Percentiles rank a stretch among this genome's conserved stretches.
Conservation (phyloP, 345 rosid genomes). For the Alliaria petiolata region DNA sequence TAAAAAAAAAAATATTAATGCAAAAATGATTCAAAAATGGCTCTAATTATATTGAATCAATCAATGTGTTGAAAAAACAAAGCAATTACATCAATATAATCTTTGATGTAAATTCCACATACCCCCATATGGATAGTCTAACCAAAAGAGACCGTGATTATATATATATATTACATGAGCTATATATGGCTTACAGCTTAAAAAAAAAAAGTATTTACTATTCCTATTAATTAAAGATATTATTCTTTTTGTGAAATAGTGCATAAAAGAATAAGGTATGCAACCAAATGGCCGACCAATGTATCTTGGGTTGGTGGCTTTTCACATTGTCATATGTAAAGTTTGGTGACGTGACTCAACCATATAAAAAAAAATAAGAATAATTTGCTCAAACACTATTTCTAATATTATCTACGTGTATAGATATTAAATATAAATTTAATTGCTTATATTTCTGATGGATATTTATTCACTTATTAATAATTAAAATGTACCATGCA, state of each 20-base stretch:
- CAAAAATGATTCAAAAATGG: too few species aligned
- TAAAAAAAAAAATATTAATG: too few species aligned
- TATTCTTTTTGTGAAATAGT: neutral
- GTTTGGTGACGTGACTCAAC: conserved; percentile 28
- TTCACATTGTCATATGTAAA: conserved; percentile 26
- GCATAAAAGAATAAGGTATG: conserved; percentile 17
- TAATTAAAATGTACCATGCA: neutral
- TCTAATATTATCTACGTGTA: too few species aligned
- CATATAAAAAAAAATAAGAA: neutral
- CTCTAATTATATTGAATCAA: neutral
- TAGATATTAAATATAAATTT: too few species aligned
- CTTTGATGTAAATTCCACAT: neutral
- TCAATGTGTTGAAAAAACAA: neutral
- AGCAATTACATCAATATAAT: neutral
- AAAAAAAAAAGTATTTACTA: neutral
- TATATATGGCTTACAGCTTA: too few species aligned
- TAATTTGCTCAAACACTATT: neutral
- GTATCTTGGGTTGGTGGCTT: conserved; percentile 30
- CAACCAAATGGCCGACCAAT: conserved; percentile 35
- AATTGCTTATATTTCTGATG: neutral
- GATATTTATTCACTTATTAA: neutral
- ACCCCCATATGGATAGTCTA: too few species aligned
- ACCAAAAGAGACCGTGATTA: too few species aligned
- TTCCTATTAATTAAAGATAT: neutral
- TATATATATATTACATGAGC: neutral